phyloP scores from a whole-genome alignment of 768 basidiomycete species.

The Epithele typhae region DNA sequence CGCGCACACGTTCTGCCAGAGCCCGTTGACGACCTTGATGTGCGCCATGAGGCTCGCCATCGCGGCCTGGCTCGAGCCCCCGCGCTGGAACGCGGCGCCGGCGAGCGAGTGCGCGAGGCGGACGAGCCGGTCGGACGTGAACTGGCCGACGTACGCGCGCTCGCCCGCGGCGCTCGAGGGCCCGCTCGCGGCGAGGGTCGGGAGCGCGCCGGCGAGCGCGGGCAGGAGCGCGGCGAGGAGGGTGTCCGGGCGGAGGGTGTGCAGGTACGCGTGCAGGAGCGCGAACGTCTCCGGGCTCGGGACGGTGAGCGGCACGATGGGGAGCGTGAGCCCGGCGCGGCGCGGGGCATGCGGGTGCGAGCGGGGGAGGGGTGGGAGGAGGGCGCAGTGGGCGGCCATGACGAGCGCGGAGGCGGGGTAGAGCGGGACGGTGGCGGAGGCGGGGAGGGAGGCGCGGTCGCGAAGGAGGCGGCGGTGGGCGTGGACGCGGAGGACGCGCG shows the following conservation, averaged over 20 bases:
- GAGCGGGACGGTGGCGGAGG: slow-evolving; percentile 35
- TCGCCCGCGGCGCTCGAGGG: slow-evolving; percentile 8
- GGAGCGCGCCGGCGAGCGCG: slow-evolving; percentile 20
- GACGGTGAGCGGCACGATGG: slow-evolving; percentile 58
- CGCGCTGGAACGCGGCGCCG: slow-evolving; percentile 18
- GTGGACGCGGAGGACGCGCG: slow-evolving; percentile 22
- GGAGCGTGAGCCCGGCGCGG: slow-evolving; percentile 36
- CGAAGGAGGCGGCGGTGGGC: slow-evolving; percentile 24
- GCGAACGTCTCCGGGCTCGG: slow-evolving; percentile 62
- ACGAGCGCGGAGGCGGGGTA: slow-evolving; percentile 69
- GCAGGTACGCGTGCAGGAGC: slow-evolving; percentile 58
- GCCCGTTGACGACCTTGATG: slow-evolving; percentile 35
- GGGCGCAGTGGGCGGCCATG: slow-evolving; percentile 64
- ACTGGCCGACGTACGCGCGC: slow-evolving; percentile 21
- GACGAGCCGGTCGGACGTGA: slow-evolving; percentile 20
- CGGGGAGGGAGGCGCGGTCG: slow-evolving; percentile 15
- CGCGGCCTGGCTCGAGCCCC: slow-evolving; percentile 21
- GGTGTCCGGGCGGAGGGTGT: slow-evolving; percentile 49
- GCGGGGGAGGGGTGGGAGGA: slow-evolving; percentile 52
- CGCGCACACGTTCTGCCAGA: slow-evolving; percentile 48
- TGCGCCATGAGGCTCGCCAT: slow-evolving; percentile 31
- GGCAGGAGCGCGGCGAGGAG: slow-evolving; percentile 49
- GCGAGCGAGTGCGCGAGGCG: slow-evolving; percentile 25
- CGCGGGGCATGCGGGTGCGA: slow-evolving; percentile 24
- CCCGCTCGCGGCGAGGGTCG: slow-evolving; percentile 4